Percentiles rank a stretch among this genome's conserved stretches.
Conservation (phyloP, 768 basidiomycete species). For the Arthromyces matolae region DNA sequence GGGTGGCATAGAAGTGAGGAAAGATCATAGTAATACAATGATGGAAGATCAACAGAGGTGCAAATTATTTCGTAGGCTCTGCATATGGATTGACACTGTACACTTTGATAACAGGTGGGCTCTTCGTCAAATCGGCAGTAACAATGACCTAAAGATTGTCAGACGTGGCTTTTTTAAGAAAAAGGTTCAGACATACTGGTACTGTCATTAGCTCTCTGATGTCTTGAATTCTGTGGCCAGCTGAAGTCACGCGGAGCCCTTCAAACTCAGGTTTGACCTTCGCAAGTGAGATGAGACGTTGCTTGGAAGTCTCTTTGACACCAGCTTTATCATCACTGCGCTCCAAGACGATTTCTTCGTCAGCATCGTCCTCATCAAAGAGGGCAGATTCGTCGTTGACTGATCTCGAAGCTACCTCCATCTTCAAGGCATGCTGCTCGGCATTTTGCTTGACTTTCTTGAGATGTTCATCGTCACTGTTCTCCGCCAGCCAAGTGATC, state of each 20-base stretch:
- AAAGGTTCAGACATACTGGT: constrained; percentile 55
- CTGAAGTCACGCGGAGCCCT: constrained; percentile 64
- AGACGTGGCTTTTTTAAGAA: constrained; percentile 2
- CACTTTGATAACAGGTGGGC: constrained; percentile 95
- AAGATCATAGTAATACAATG: constrained; percentile 32
- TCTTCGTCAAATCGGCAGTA: constrained; percentile 92
- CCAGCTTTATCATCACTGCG: constrained; percentile 24
- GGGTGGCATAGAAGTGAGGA: constrained; percentile 19
- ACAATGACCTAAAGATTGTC: constrained; percentile 70
- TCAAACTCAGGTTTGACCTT: constrained; percentile 80
- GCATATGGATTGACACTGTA: constrained; percentile 94
- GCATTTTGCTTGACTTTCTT: constrained; percentile 92
- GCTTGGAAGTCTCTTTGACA: constrained; percentile 64
- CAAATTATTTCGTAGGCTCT: constrained; percentile 42
- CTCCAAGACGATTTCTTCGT: constrained; percentile 62
- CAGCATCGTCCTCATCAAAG: constrained; percentile 84
- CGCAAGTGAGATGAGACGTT: constrained; percentile 71
- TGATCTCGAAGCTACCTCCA: constrained; percentile 85
- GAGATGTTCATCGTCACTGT: constrained; percentile 93
- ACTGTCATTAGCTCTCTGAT: constrained; percentile 92
- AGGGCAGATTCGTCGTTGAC: constrained; percentile 84
- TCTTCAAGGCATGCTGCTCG: constrained; percentile 86
- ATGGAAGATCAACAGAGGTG: constrained; percentile 10
- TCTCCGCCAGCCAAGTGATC: constrained; percentile 91
- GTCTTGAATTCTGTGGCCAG: constrained; percentile 95